Evolutionary conservation across 2,329 filamentous ascomycete genomes (phyloP), one percentile per base, ranked within the genome.

Genomic region (Neonectria magnoliae): DNA sequence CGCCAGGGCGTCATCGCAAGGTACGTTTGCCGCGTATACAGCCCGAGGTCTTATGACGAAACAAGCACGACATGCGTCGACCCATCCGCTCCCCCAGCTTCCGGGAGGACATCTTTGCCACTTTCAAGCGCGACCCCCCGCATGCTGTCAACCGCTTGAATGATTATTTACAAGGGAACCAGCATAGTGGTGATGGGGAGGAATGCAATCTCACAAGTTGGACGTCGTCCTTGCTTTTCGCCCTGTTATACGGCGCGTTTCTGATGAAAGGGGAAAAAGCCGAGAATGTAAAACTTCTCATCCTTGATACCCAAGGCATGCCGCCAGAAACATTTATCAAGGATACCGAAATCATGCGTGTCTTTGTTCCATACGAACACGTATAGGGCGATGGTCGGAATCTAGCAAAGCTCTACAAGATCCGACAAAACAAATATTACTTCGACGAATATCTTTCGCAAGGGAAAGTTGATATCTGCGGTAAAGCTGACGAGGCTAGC

Each of bases 391-490:
- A 11, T 4, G 4, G 20, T 4, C 5, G 6, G 18, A 45, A 11
- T 33, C 38, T 56, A 22, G 5, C 10, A 10, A 2, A 1, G 4
- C 18, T 55, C 6, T 16, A 16, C 6, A 20, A 10, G 16, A 9
- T 45, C 20, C 53, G 53, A 8, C 20, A 8, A 6, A 20, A 16
- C 9, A n/a, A 14, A 13, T 44, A 8, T 16, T 4, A 11, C 25
- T 36, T 36, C 14, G 41, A 41, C 41, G 53, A 56, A 56, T 56
- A 56, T 5, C 53, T 56, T 8, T 56, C 27, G 4, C 41, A 44
- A 6, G 27, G 42, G 8, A 10, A 33, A 22, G 27, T 45, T 29
- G 16, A 47, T 20, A 16, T 36, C 6, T 10, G n/a, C 5, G 18
- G 8, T 13, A 27, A 18, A 33, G 33, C 38, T n/a, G n/a, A 14